These are phyloP conservation scores for Dillenia turbinata DNA, from an alignment of 164 flowering plant species.

Conservation along the genomic window DNA sequence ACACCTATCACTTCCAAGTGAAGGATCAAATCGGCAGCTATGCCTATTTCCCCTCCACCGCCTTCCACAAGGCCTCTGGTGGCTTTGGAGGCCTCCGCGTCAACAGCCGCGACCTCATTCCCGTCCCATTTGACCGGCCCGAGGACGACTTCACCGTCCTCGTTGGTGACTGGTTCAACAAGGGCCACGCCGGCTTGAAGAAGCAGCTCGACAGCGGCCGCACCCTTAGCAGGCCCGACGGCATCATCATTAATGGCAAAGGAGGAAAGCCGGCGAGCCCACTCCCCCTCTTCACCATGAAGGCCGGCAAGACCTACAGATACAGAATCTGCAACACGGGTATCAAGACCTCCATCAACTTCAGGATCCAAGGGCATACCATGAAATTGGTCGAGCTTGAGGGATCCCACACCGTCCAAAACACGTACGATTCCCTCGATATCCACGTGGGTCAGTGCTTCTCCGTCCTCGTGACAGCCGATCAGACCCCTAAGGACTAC, in stretches of 20 bases:
- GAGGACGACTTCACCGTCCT: slow-evolving; percentile 38
- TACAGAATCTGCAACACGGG: slow-evolving; percentile 58
- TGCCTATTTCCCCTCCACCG: slow-evolving; percentile 50
- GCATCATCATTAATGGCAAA: slow-evolving; percentile 48
- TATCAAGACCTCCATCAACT: slow-evolving; percentile 39
- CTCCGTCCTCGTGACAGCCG: slow-evolving; percentile 39
- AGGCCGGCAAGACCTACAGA: slow-evolving; percentile 52
- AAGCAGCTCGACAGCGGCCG: slow-evolving; percentile 31
- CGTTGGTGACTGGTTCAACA: slow-evolving; percentile 44
- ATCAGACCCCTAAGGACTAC: slow-evolving; percentile 46
- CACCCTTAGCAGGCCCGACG: slow-evolving; percentile 36
- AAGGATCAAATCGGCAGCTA: slow-evolving; percentile 73
- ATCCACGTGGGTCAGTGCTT: slow-evolving; percentile 60
- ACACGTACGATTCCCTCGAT: slow-evolving; percentile 48
- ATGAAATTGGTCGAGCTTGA: slow-evolving; percentile 60
- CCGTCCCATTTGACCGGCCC: slow-evolving; percentile 47
- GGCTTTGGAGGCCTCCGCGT: slow-evolving; percentile 54
- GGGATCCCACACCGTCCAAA: slow-evolving; percentile 56
- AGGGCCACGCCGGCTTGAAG: slow-evolving; percentile 31
- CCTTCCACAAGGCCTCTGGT: slow-evolving; percentile 49
- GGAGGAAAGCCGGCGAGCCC: slow-evolving; percentile 31
- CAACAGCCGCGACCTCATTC: slow-evolving; percentile 47
- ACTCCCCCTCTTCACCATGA: slow-evolving; percentile 29
- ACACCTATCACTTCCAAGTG: slow-evolving; percentile 53
- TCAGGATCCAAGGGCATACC: slow-evolving; percentile 52